Percentiles rank a stretch among this genome's conserved stretches.
Evolutionary conservation across 2,329 filamentous ascomycete genomes (phyloP).

Genomic region (Epichloe brachyelytri): DNA sequence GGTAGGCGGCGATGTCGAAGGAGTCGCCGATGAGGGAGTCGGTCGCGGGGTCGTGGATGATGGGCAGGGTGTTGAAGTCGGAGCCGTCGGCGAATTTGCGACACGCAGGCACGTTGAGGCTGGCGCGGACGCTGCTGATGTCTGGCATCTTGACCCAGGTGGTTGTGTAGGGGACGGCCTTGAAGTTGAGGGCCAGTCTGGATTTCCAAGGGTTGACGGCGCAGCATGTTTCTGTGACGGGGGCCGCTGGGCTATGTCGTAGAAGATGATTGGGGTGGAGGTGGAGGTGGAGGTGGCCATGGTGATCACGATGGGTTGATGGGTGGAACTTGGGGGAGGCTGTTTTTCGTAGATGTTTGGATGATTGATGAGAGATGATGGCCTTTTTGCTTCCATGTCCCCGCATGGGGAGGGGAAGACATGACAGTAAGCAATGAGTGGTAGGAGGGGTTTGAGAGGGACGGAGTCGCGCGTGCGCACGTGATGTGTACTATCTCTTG

Average conservation of each 20-base stretch:
- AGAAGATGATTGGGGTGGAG: slow-evolving; percentile 18
- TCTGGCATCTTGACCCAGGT: slow-evolving; percentile 40
- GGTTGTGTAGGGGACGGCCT: slow-evolving; percentile 21
- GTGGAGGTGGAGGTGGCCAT: neutral
- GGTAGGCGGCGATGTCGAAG: slow-evolving; percentile 50
- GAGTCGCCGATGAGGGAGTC: slow-evolving; percentile 41
- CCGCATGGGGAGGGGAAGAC: no score
- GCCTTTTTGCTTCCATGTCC: no score
- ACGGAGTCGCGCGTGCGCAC: no score
- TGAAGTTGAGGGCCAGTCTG: slow-evolving; percentile 30
- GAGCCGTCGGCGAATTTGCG: slow-evolving; percentile 43
- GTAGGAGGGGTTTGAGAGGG: no score
- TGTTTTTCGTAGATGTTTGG: neutral
- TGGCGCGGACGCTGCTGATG: slow-evolving; percentile 32
- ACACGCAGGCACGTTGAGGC: slow-evolving; percentile 32
- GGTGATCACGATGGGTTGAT: neutral
- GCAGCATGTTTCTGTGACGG: slow-evolving; percentile 12
- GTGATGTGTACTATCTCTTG: no score
- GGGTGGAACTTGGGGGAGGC: no score
- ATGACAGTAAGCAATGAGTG: no score
- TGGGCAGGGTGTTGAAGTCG: slow-evolving; percentile 48
- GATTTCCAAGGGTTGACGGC: slow-evolving; percentile 21
- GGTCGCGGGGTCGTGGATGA: slow-evolving; percentile 34
- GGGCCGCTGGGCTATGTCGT: slow-evolving; percentile 27
- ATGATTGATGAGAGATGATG: neutral